These are phyloP conservation scores for Arthroderma sp. DNA, from an alignment of 2,329 filamentous ascomycete species.

Conservation along the genomic window DNA sequence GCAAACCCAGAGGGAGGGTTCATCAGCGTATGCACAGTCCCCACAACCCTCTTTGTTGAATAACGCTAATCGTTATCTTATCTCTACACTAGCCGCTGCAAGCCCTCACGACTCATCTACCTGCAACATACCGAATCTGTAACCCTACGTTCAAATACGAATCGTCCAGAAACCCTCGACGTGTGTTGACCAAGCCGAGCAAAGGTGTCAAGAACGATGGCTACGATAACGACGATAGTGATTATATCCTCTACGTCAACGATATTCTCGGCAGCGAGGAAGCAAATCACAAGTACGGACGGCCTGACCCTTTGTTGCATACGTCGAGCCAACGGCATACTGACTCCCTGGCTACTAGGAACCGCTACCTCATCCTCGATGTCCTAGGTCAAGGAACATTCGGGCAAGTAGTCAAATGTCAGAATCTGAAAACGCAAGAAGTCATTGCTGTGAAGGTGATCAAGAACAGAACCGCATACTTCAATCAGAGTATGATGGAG, in stretches of 20 bases:
- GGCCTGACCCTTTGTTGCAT: not conserved
- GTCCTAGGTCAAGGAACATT: conserved; percentile 96
- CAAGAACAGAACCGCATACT: conserved; percentile 97
- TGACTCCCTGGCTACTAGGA: conserved; percentile 41
- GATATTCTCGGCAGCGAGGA: conserved; percentile 97
- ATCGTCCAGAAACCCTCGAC: conserved; percentile 86
- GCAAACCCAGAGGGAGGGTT: conserved; percentile 96
- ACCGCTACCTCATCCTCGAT: conserved; percentile 92
- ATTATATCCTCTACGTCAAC: conserved; percentile 98
- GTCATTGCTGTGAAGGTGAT: conserved; percentile 98
- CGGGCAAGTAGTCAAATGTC: conserved; percentile 96
- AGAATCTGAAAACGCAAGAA: conserved; percentile 95
- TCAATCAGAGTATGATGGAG: conserved; percentile 99
- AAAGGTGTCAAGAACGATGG: conserved; percentile 98
- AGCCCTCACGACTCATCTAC: conserved; percentile 84
- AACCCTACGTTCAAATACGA: conserved; percentile 98
- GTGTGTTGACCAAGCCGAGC: conserved; percentile 94
- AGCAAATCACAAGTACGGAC: conserved; percentile 79
- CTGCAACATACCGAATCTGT: conserved; percentile 94
- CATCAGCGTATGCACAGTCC: conserved; percentile 61
- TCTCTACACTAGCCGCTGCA: conserved; percentile 61
- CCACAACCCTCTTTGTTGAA: conserved; percentile 7
- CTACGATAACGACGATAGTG: conserved; percentile 97
- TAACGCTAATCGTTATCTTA: conserved; percentile 16
- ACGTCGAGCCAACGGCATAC: not conserved